Conservation (phyloP, 2,329 filamentous ascomycete species). For the Teratosphaeria nubilosa region DNA sequence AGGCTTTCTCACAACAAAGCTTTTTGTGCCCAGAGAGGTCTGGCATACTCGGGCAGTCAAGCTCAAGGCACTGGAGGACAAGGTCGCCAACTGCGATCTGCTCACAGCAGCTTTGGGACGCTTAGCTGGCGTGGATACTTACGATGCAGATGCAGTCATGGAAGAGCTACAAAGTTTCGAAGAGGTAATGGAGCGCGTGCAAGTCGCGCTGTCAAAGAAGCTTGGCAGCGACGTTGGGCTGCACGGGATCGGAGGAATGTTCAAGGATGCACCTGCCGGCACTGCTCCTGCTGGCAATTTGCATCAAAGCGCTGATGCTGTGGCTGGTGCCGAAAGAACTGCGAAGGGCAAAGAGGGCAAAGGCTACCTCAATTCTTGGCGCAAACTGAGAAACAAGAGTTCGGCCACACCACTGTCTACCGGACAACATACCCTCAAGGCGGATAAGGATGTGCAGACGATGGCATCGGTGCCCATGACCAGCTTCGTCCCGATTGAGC, state of each 20-base stretch:
- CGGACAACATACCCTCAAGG: conserved; percentile 5
- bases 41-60: conserved; percentile 94
- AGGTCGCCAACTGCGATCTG: conserved; percentile 82
- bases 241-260: conserved; percentile 60
- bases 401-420: conserved; percentile 44
- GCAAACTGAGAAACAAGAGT: conserved; percentile 80
- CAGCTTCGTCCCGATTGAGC: conserved; percentile 57
- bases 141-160: conserved; percentile 80
- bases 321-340: conserved; percentile 27
- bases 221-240: conserved; percentile 89
- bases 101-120: conserved; percentile 68
- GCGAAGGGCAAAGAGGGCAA: conserved; percentile 55
- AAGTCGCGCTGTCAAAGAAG: conserved; percentile 65
- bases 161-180: conserved; percentile 93
- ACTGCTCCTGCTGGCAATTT: conserved; percentile 3
- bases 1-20: conserved; percentile 79
- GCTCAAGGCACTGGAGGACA: conserved; percentile 83
- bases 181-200: conserved; percentile 73
- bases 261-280: conserved; percentile 51
- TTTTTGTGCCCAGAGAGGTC: conserved; percentile 86
- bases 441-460: conserved; percentile 49
- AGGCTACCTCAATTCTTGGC: conserved; percentile 74
- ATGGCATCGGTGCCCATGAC: conserved; percentile 50
- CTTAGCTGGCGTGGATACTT: conserved; percentile 74
- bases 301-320: conserved; percentile 21